These are phyloP conservation scores for Scheffersomyces stipitis DNA, from an alignment of 805 yeast species.

Conservation along the genomic window DNA sequence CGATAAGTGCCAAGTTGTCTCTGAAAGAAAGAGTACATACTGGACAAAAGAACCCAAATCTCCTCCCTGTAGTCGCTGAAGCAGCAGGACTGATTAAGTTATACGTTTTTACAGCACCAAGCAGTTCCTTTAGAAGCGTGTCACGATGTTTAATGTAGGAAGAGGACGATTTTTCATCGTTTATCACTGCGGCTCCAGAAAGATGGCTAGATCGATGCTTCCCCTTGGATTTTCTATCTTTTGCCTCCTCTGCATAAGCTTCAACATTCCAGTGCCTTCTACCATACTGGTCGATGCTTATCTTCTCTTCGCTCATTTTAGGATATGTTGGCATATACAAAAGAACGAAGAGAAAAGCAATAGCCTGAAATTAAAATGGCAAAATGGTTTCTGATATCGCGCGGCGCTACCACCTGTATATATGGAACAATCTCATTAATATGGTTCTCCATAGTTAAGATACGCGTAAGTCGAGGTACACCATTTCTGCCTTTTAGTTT, in stretches of 20 bases:
- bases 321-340: too few species aligned
- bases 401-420: too few species aligned
- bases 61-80: slow-evolving; percentile 38
- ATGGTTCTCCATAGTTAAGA: too few species aligned
- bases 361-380: too few species aligned
- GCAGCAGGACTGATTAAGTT: slow-evolving; percentile 30
- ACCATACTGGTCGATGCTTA: slow-evolving; percentile 50
- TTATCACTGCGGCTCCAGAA: slow-evolving; percentile 4
- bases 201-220: slow-evolving; percentile 1
- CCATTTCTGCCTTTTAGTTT: too few species aligned
- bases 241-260: slow-evolving; percentile 55
- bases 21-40: slow-evolving; percentile 77
- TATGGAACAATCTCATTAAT: too few species aligned
- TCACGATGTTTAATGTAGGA: slow-evolving; percentile 30
- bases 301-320: slow-evolving; percentile 13
- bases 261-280: slow-evolving; percentile 73
- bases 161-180: slow-evolving; percentile 14
- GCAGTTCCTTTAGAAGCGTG: slow-evolving; percentile 28
- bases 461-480: too few species aligned
- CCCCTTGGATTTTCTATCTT: slow-evolving; percentile 18
- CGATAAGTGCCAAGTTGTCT: slow-evolving; percentile 77
- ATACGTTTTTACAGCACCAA: slow-evolving; percentile 33
- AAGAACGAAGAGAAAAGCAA: too few species aligned
- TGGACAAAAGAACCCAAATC: slow-evolving; percentile 85
- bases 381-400: too few species aligned